A percentile compares a stretch with the other conserved stretches of the same genome.
These are phyloP conservation scores for Cornus controversa DNA, from an alignment of 148 eudicot genomes.

Conservation along the genomic window DNA sequence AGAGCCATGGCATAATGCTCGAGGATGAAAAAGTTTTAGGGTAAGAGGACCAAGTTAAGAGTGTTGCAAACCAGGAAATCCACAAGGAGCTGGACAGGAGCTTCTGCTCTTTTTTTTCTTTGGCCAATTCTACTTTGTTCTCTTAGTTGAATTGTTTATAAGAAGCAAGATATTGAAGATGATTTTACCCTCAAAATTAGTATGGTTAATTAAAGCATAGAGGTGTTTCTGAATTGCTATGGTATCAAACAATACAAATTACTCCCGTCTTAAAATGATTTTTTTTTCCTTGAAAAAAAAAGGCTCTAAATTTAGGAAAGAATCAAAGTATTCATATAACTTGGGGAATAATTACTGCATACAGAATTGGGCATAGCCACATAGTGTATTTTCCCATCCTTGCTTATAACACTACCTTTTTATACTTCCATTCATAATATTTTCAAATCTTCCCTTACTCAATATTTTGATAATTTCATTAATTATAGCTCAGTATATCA, in stretches of 20 bases:
- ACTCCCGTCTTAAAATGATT: too few relatives aligned
- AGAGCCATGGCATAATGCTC: neutral
- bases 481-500: neutral
- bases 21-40: neutral
- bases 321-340: too few relatives aligned
- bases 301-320: too few relatives aligned
- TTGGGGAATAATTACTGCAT: neutral
- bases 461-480: neutral
- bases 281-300: too few relatives aligned
- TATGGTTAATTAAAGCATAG: too few relatives aligned
- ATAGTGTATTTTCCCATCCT: neutral
- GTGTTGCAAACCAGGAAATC: neutral
- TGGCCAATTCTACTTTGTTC: too few relatives aligned
- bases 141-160: too few relatives aligned
- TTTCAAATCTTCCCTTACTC: neutral
- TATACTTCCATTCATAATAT: neutral
- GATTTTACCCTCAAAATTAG: too few relatives aligned
- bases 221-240: too few relatives aligned
- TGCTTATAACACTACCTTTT: neutral
- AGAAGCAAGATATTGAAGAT: too few relatives aligned
- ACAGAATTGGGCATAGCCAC: neutral
- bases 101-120: too few relatives aligned
- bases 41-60: neutral
- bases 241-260: too few relatives aligned
- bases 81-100: neutral